These are phyloP conservation scores for Mycena leptocephala DNA, from an alignment of 768 basidiomycete species.

Conservation along the genomic window DNA sequence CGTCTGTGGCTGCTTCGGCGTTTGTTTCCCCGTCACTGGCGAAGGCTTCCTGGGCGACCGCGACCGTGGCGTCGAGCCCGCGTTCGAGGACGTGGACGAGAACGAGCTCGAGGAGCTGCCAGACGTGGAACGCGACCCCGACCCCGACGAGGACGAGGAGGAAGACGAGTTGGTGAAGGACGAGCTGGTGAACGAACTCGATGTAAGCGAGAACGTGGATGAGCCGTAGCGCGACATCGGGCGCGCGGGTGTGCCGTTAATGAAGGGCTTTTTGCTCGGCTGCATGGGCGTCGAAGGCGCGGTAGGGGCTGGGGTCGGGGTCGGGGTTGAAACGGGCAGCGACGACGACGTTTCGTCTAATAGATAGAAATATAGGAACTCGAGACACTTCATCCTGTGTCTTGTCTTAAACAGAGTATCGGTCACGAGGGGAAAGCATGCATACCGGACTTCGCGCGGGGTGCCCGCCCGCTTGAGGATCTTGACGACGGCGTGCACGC, in stretches of 20 bases:
- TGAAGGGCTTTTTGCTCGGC: conserved; percentile 53
- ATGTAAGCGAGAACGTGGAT: conserved; percentile 37
- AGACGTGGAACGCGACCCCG: conserved; percentile 56
- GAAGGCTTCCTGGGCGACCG: conserved; percentile 57
- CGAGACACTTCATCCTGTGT: conserved; percentile 93
- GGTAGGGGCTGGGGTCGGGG: conserved; percentile 43
- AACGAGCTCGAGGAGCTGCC: conserved; percentile 59
- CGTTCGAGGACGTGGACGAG: conserved; percentile 59
- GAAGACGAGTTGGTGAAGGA: conserved; percentile 12
- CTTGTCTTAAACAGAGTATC: background rate
- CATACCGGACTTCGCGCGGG: conserved; percentile 90
- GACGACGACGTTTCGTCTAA: conserved; percentile 79
- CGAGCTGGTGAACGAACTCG: conserved; percentile 33
- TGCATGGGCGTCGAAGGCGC: conserved; percentile 60
- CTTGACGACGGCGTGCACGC: conserved; percentile 89
- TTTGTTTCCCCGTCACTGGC: conserved; percentile 1
- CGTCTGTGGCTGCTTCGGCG: conserved; percentile 48
- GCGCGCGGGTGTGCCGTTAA: conserved; percentile 53
- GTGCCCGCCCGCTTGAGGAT: conserved; percentile 90
- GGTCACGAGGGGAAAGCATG: conserved; percentile 9
- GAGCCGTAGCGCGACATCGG: conserved; percentile 59
- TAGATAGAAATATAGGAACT: conserved; percentile 96
- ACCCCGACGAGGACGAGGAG: conserved; percentile 37
- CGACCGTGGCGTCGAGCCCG: conserved; percentile 53
- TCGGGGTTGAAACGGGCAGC: conserved; percentile 27